These are phyloP conservation scores for Pseudogymnoascus sp. DNA, from an alignment of 2,329 filamentous ascomycete genomes.

Conservation along the genomic window DNA sequence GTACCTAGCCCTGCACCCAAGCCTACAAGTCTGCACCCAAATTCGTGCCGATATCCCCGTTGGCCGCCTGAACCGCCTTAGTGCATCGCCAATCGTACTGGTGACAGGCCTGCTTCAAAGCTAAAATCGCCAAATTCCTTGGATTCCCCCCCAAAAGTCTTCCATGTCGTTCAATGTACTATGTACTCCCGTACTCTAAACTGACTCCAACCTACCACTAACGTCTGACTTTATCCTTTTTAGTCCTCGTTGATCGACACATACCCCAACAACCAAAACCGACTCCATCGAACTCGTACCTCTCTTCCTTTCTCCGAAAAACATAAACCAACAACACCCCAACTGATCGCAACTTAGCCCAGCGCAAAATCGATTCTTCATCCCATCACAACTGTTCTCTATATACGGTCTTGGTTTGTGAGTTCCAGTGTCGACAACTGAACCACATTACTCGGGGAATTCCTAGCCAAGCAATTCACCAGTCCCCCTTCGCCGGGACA, in stretches of 20 bases:
- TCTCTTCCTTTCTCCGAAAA: constrained; percentile 1
- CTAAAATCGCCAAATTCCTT: constrained; percentile 8
- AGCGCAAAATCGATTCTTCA: not conserved
- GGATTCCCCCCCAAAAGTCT: not conserved
- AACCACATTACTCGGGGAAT: not conserved
- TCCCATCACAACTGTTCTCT: not conserved
- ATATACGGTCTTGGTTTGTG: not conserved
- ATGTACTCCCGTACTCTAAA: constrained; percentile 1
- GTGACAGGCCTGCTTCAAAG: not conserved
- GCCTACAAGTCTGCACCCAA: not conserved
- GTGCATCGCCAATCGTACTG: not conserved
- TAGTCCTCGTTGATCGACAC: not conserved
- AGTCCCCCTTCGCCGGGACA: not conserved
- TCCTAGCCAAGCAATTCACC: not conserved
- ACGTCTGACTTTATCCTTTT: constrained; percentile 9
- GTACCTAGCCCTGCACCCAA: not conserved
- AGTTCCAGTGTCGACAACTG: not conserved
- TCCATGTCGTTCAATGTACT: not conserved
- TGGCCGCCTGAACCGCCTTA: not conserved
- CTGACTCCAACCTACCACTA: constrained; percentile 1
- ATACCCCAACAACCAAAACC: not conserved
- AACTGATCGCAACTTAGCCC: not conserved
- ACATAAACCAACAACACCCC: not conserved
- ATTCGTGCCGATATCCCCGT: not conserved
- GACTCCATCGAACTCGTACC: not conserved